Percentiles rank a stretch among this genome's conserved stretches.
phyloP scores from a whole-genome alignment of 2,329 filamentous ascomycete genomes.

The Trichoderma sp. region DNA sequence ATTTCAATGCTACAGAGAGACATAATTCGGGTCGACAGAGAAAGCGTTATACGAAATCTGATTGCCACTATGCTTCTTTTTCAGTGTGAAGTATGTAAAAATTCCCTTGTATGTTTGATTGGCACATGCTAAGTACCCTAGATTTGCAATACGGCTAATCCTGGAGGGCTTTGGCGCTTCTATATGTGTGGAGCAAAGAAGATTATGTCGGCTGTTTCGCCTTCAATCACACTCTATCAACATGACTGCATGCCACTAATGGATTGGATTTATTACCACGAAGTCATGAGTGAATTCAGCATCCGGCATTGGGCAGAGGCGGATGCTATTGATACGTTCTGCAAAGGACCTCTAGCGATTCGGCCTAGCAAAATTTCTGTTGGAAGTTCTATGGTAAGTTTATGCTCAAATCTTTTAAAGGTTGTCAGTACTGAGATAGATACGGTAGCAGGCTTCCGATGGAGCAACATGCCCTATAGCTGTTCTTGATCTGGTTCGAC shows the following conservation, averaged over 20 bases:
- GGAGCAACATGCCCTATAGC: constrained; percentile 15
- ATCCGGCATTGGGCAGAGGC: constrained; percentile 20
- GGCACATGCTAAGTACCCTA: neutral
- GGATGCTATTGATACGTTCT: neutral
- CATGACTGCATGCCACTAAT: constrained; percentile 12
- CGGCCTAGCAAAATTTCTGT: neutral
- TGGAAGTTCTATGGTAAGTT: neutral
- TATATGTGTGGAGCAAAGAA: constrained; percentile 25
- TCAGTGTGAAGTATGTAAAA: constrained; percentile 21
- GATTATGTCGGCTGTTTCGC: constrained; percentile 12
- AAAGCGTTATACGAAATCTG: constrained; percentile 20
- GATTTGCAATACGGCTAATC: constrained; percentile 13
- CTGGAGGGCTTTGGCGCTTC: constrained; percentile 1
- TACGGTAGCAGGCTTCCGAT: neutral
- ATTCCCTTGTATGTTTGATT: neutral
- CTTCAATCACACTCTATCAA: neutral
- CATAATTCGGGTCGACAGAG: constrained; percentile 2
- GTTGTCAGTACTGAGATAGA: neutral
- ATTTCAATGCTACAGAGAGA: constrained; percentile 19
- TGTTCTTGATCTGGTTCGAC: constrained; percentile 17
- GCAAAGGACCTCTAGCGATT: constrained; percentile 15
- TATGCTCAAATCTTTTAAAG: neutral
- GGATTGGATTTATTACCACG: constrained; percentile 26
- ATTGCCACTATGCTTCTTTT: constrained; percentile 25
- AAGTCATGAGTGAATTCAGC: constrained; percentile 22